Base-by-base conservation (phyloP, 1,284 basidiomycete genomes). In the Golubevia sp. region DNA sequence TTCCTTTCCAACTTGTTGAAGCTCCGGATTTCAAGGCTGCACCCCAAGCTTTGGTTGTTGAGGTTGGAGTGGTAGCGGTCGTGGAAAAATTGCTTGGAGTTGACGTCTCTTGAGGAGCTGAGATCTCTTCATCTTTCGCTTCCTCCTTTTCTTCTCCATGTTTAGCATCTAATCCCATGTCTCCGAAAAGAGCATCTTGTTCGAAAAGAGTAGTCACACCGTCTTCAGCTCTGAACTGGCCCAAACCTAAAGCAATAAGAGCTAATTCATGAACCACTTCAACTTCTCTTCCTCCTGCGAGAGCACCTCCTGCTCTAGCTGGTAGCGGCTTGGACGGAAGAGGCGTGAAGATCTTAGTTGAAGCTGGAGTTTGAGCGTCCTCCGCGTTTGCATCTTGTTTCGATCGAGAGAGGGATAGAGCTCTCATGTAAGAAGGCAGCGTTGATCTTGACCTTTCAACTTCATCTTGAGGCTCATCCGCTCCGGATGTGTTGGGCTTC, bases 161-260 rank as follows among this genome's bases (percentile, higher is more conserved):
- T 11, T 23, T 1, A 8, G 44, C 15, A 30, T 61, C 60, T 11
- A 56, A 34, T 50, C 30, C 20, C 27, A 53, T 67, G 25, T 69
- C 68, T 24, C 71, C 76, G 38, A 76, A 77, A 7, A 76, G 48
- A 21, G 70, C 63, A 49, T 77, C 76, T 25, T 71, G 69, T 61
- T 79, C 76, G 48, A 73, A 77, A 15, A 77, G 49, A 15, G 73
- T 74, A 21, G 73, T 74, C 0, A 58, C 44, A 2, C 73, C 75
- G 50, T 79, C 73, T 58, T 72, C 68, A 20, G 74, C 71, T 11
- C 77, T 61, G 30, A 64, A 76, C 56, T 76, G 75, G 3, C 77
- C 77, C 2, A 79, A 59, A 0, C 77, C 77, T 7, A 79, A 62
- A 1, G 77, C 75, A 8, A 79, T 60, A 20, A 79, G 63, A 2